phyloP scores from a whole-genome alignment of 768 basidiomycete genomes.

The Lactarius indigo region DNA sequence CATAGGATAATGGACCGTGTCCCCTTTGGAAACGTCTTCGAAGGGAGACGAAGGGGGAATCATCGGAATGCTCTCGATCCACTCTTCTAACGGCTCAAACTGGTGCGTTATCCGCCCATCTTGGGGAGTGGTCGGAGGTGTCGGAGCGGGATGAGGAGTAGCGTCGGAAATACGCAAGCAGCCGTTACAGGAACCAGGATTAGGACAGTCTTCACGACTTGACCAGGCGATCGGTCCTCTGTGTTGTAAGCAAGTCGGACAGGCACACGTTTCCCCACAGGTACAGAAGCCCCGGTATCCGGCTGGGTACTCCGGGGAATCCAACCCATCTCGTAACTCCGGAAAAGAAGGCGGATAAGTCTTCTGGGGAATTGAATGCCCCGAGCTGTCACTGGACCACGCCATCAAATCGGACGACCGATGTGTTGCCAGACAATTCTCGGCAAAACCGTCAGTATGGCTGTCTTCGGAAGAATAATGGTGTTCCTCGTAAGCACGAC shows the following conservation, averaged over 20 bases:
- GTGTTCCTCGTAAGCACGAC: slow-evolving; percentile 54
- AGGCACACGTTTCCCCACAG: slow-evolving; percentile 24
- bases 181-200: slow-evolving; percentile 18
- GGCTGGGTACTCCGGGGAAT: slow-evolving; percentile 16
- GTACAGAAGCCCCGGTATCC: slow-evolving; percentile 21
- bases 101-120: slow-evolving; percentile 19
- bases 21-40: slow-evolving; percentile 9
- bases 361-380: slow-evolving; percentile 8
- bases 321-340: slow-evolving; percentile 17
- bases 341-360: slow-evolving; percentile 5
- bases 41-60: slow-evolving; percentile 14
- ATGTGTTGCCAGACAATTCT: slow-evolving; percentile 6
- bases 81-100: slow-evolving; percentile 25
- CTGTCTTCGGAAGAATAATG: slow-evolving; percentile 36
- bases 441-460: slow-evolving; percentile 9
- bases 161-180: slow-evolving; percentile 19
- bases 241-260: slow-evolving; percentile 23
- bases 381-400: slow-evolving; percentile 22
- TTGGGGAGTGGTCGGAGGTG: slow-evolving; percentile 26
- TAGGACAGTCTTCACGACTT: slow-evolving; percentile 18
- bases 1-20: not conserved
- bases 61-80: slow-evolving; percentile 23
- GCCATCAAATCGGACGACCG: slow-evolving; percentile 17
- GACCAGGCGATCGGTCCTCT: slow-evolving; percentile 23
- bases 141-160: slow-evolving; percentile 22